Evolutionary conservation across 148 eudicot species (phyloP), one percentile per base, ranked within the genome.

Genomic region (Rhododendron molle): DNA sequence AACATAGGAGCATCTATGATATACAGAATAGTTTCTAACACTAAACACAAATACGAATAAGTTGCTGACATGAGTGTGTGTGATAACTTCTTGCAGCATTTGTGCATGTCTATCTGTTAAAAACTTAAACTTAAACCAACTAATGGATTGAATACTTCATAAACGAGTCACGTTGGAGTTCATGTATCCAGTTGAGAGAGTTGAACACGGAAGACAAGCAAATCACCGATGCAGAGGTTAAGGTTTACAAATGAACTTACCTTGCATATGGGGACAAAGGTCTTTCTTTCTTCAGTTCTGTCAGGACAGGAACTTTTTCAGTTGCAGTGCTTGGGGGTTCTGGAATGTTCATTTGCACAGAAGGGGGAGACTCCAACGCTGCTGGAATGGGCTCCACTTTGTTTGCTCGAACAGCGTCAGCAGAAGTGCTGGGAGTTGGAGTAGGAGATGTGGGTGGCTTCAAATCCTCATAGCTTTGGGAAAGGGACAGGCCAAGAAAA

Each of bases 361-460:
- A 7, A 58, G 82, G 43, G 78, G 82, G 74, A 18, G 80, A 65
- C 32, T 32, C 50, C 44, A 73, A 23, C 71, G 49, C 83, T 56
- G 47, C 50, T 26, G 81, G 54, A 46, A 50, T 26, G 21, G 47
- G 60, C 67, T 82, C 85, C 18, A 79, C 46, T 76, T 52, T 90
- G 44, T 16, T 72, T 56, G 82, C 47, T 88, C 85, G 76, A 16
- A 83, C 69, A 56, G 86, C 81, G 78, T 23, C 69, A 73, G 91
- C 84, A 16, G 69, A 77, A 74, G 74, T 85, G 50, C 86, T 69
- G 32, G 91, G 82, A 62, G 80, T 84, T 65, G 94, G 95, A 78
- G 85, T 87, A 12, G 95, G 94, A 44, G 95, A 93, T 80, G 92
- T 78, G 81, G 98, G 96, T 84, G 96, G 96, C 84, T 92, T 95